Conservation (phyloP, 192 early-diverging fungal genomes). For the Entophlyctis helioformis region DNA sequence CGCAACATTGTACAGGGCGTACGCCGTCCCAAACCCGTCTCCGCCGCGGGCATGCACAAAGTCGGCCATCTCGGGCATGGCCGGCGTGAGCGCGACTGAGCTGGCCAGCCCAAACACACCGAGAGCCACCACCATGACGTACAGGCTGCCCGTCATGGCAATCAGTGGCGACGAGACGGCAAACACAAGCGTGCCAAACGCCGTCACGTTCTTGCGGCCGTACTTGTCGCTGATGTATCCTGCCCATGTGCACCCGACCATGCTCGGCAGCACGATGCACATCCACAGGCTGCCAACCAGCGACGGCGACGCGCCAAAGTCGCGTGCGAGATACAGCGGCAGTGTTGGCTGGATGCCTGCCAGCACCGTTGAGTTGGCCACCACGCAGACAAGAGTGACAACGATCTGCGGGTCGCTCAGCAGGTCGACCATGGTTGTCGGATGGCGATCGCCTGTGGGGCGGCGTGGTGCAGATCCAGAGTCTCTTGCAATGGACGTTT, state of each 20-base stretch:
- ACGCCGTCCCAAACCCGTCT: constrained; percentile 44
- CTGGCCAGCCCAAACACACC: too few relatives aligned
- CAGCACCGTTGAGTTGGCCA: neutral
- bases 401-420: constrained; percentile 30
- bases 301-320: constrained; percentile 20
- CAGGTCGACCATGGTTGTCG: constrained; percentile 30
- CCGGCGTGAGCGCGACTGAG: too few relatives aligned
- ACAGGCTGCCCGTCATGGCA: too few relatives aligned
- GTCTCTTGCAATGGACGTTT: neutral
- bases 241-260: constrained; percentile 37
- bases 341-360: constrained; percentile 41
- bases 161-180: constrained; percentile 27
- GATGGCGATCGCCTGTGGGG: constrained; percentile 3
- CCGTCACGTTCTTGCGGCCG: constrained; percentile 29
- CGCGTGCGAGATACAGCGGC: constrained; percentile 31
- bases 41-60: constrained; percentile 52
- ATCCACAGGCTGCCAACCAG: constrained; percentile 50
- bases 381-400: neutral
- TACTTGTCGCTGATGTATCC: constrained; percentile 39
- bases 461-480: neutral
- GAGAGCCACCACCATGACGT: too few relatives aligned
- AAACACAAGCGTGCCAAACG: constrained; percentile 35
- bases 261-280: constrained; percentile 56
- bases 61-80: constrained; percentile 57
- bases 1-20: constrained; percentile 65